Evolutionary conservation across 164 flowering plant species (phyloP).

Genomic region (Chloranthus sessilifolius): DNA sequence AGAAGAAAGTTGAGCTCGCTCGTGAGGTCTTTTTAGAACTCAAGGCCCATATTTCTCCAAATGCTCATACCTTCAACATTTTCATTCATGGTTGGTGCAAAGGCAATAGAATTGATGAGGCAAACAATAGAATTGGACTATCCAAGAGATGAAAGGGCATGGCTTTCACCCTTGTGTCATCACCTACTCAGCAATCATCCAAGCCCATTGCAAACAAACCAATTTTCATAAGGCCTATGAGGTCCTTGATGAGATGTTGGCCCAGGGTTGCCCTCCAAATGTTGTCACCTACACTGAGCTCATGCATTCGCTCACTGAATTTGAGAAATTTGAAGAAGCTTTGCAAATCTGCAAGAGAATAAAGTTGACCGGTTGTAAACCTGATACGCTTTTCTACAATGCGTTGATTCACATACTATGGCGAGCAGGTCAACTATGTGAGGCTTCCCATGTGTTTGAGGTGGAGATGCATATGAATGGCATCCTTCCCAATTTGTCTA

Average conservation of each 20-base stretch:
- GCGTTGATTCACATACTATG: conserved; percentile 59
- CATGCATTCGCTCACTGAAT: conserved; percentile 38
- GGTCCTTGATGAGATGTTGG: conserved; percentile 68
- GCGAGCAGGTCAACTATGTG: conserved; percentile 40
- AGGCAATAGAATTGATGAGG: conserved; percentile 52
- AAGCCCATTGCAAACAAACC: conserved; percentile 43
- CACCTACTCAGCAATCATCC: conserved; percentile 70
- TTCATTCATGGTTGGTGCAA: conserved; percentile 29
- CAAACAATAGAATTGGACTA: conserved; percentile 77
- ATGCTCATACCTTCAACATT: conserved; percentile 31
- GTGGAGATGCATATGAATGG: conserved; percentile 54
- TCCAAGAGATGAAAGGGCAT: conserved; percentile 79
- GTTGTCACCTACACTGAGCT: conserved; percentile 65
- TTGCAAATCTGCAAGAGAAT: conserved; percentile 42
- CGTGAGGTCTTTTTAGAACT: conserved; percentile 54
- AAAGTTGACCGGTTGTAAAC: conserved; percentile 48
- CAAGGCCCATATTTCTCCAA: conserved; percentile 53
- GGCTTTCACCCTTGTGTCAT: conserved; percentile 69
- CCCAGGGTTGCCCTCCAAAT: conserved; percentile 57
- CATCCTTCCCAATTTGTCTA: conserved; percentile 49
- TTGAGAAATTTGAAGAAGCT: conserved; percentile 44
- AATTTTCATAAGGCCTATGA: conserved; percentile 50
- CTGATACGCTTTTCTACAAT: conserved; percentile 65
- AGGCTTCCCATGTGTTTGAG: conserved; percentile 53
- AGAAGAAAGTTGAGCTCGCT: conserved; percentile 58